Evolutionary conservation across 2,329 filamentous ascomycete species (phyloP), one percentile per base, ranked within the genome.

Genomic region (Zymoseptoria brevis): DNA sequence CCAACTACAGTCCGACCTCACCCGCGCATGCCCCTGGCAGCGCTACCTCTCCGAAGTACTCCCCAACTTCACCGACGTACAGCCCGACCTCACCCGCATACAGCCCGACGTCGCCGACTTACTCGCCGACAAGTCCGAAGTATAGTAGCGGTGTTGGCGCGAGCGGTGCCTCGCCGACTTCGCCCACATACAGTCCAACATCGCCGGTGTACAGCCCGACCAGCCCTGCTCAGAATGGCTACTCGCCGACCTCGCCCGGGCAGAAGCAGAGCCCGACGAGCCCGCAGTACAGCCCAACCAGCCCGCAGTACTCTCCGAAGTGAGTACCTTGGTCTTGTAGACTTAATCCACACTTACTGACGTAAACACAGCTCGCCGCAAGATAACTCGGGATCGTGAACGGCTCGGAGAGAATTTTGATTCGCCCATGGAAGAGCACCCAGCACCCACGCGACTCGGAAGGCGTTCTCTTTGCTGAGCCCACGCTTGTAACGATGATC

Each of bases 61-160:
- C 75, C 22, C 75, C 75, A 4, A 77, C 75, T 55, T 83, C 80
- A 5, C 81, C 75, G 11, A 72, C 73, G 45, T 77, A 76, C 65
- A 76, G 73, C 49, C 77, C 82, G 19, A 83, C 82, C 0, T 85
- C 82, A 49, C 83, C 83, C 8, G 81, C 79, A 60, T 85, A 85
- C 72, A 83, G 80, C 58, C 81, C 83, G 11, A 83, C 83, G 3
- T 84, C 81, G 22, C 83, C 83, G 26, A 80, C 77, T 49, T 81
- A 80, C 71, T 80, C 77, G 53, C 79, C 79, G 30, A 77, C 78
- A 4, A 70, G 75, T 41, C 69, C 69, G 13, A 62, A 66, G 22
- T 71, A 68, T 50, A 63, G 63, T 45, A 45, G 11, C 51, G 62
- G 65, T 45, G 35, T 22, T 35, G 82, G 80, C 35, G 81, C 82